A percentile compares a stretch with the other conserved stretches of the same genome.
phyloP scores from a whole-genome alignment of 2,329 filamentous ascomycete genomes.

The Colletotrichum kahawae region DNA sequence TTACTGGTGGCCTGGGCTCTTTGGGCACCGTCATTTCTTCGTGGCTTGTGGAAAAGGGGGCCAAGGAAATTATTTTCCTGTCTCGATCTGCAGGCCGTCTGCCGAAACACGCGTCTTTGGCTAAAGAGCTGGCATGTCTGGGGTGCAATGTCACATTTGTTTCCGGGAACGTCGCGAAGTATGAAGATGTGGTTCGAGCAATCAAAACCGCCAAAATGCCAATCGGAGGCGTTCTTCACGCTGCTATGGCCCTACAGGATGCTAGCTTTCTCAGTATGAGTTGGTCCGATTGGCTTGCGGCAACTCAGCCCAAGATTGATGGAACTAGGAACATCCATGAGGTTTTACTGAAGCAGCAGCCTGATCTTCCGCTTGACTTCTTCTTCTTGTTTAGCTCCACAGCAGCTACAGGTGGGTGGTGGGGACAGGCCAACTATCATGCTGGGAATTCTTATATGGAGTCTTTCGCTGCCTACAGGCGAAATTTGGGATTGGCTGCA shows the following conservation, averaged over 20 bases:
- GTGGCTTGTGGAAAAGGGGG: slow-evolving; percentile 34
- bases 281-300: slow-evolving; percentile 36
- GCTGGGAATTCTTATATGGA: slow-evolving; percentile 46
- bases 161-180: slow-evolving; percentile 34
- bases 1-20: slow-evolving; percentile 36
- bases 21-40: slow-evolving; percentile 30
- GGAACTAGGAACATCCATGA: slow-evolving; percentile 49
- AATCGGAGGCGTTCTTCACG: slow-evolving; percentile 44
- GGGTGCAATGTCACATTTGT: slow-evolving; percentile 31
- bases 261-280: slow-evolving; percentile 37
- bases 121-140: slow-evolving; percentile 28
- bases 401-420: slow-evolving; percentile 36
- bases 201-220: slow-evolving; percentile 26
- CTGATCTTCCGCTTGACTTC: slow-evolving; percentile 34
- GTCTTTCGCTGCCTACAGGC: slow-evolving; percentile 40
- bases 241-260: slow-evolving; percentile 39
- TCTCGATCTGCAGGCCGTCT: slow-evolving; percentile 25
- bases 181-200: slow-evolving; percentile 30
- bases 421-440: slow-evolving; percentile 43
- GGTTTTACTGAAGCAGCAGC: slow-evolving; percentile 9
- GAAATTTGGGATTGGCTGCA: slow-evolving; percentile 37
- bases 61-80: slow-evolving; percentile 29
- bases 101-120: slow-evolving; percentile 10
- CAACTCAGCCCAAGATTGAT: slow-evolving; percentile 41
- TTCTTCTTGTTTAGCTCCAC: slow-evolving; percentile 40